phyloP scores from a whole-genome alignment of 164 flowering plant genomes.

The Euptelea pleiosperma region DNA sequence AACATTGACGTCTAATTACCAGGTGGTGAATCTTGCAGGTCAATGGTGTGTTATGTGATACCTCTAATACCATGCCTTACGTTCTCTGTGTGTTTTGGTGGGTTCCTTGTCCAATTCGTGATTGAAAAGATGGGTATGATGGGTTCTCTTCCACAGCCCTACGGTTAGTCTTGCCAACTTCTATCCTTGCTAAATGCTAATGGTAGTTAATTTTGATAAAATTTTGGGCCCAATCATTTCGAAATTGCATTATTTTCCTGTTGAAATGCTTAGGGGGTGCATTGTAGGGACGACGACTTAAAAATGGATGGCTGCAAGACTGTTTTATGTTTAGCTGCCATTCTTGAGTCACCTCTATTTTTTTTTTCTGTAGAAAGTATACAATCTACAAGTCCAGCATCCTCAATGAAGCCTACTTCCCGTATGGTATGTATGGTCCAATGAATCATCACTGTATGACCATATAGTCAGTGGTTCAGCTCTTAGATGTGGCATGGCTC shows the following conservation, averaged over 20 bases:
- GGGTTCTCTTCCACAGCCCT: conserved; percentile 89
- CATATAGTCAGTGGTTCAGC: too few species aligned
- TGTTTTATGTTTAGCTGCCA: too few species aligned
- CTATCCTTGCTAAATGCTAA: conserved; percentile 9
- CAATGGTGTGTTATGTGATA: conserved; percentile 47
- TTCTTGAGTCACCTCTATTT: too few species aligned
- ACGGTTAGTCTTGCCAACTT: conserved; percentile 56
- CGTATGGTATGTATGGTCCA: too few species aligned
- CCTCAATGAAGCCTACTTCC: too few species aligned
- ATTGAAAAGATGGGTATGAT: conserved; percentile 99
- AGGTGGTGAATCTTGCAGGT: conserved; percentile 47
- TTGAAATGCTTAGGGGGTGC: neutral
- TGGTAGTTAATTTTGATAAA: conserved; percentile 2
- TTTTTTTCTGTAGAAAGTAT: too few species aligned
- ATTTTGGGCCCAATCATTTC: neutral
- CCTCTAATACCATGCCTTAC: conserved; percentile 64
- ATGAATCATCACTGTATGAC: too few species aligned
- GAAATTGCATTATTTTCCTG: neutral
- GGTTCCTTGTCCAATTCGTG: conserved; percentile 73
- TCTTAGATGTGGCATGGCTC: too few species aligned
- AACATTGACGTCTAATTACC: neutral
- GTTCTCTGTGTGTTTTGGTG: conserved; percentile 78
- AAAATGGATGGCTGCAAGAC: neutral
- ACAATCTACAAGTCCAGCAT: too few species aligned
- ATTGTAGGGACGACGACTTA: neutral